These are phyloP conservation scores for Cordyceps militaris DNA, from an alignment of 2,329 filamentous ascomycete genomes.

Conservation along the genomic window DNA sequence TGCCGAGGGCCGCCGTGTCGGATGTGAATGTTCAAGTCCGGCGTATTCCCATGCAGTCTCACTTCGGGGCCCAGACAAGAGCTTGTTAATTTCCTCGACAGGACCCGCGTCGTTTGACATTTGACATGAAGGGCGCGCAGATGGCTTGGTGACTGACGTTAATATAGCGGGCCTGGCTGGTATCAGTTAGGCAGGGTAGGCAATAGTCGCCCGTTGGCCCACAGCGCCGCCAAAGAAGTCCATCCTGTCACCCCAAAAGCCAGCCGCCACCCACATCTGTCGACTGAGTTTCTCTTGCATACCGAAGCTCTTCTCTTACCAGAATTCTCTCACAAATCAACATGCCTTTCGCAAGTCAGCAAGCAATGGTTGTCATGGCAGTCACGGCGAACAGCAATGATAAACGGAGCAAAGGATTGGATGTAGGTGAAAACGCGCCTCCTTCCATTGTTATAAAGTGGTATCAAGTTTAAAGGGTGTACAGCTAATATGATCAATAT, in stretches of 20 bases:
- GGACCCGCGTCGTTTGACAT: too few species aligned
- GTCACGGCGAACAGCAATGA: background rate
- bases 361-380: too few species aligned
- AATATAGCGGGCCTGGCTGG: background rate
- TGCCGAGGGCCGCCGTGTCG: too few species aligned
- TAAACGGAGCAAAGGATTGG: background rate
- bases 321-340: background rate
- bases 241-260: background rate
- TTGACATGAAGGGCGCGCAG: constrained; percentile 12
- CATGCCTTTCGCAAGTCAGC: too few species aligned
- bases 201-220: background rate
- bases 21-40: too few species aligned
- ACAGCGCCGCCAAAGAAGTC: too few species aligned
- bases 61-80: too few species aligned
- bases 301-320: background rate
- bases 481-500: constrained; percentile 5
- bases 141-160: background rate
- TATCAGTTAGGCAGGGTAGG: too few species aligned
- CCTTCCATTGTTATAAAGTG: constrained; percentile 5
- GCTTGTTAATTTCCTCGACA: too few species aligned
- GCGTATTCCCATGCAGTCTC: too few species aligned
- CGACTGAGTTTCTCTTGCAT: background rate
- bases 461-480: constrained; percentile 6
- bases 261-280: background rate
- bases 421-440: background rate